Evolutionary conservation across 2,329 filamentous ascomycete species (phyloP).

Genomic region (Claviceps quebecensis): DNA sequence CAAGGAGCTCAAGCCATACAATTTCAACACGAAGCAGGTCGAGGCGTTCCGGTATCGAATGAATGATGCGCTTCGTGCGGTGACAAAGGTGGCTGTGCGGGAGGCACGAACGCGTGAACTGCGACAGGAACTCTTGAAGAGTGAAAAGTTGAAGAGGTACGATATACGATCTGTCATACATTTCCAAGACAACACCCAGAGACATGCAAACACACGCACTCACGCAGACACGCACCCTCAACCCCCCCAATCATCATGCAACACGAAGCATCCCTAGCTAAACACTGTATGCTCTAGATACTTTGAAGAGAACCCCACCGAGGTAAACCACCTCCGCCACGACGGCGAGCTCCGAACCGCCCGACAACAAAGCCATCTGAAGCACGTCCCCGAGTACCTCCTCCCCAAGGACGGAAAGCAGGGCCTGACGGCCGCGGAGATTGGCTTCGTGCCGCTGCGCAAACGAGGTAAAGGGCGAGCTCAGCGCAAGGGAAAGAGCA

Average conservation of each 20-base stretch:
- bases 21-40: constrained; percentile 87
- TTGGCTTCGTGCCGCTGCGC: constrained; percentile 62
- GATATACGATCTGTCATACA: too few relatives aligned
- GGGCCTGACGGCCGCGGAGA: constrained; percentile 48
- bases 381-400: constrained; percentile 88
- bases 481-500: constrained; percentile 30
- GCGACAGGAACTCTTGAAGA: constrained; percentile 78
- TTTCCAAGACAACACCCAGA: too few relatives aligned
- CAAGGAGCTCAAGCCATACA: constrained; percentile 75
- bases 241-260: too few relatives aligned
- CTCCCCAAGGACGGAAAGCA: constrained; percentile 66
- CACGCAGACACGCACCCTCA: too few relatives aligned
- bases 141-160: constrained; percentile 64
- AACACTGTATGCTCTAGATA: constrained; percentile 30
- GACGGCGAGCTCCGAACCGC: constrained; percentile 78
- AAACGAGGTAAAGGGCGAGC: constrained; percentile 37
- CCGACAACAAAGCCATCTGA: constrained; percentile 74
- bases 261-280: not conserved
- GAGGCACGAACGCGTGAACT: constrained; percentile 83
- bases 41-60: constrained; percentile 92
- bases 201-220: too few relatives aligned
- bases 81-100: constrained; percentile 78
- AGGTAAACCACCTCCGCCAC: constrained; percentile 75
- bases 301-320: constrained; percentile 92
- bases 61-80: constrained; percentile 78